phyloP scores from a whole-genome alignment of 345 rosid species.

The Populus nigra region DNA sequence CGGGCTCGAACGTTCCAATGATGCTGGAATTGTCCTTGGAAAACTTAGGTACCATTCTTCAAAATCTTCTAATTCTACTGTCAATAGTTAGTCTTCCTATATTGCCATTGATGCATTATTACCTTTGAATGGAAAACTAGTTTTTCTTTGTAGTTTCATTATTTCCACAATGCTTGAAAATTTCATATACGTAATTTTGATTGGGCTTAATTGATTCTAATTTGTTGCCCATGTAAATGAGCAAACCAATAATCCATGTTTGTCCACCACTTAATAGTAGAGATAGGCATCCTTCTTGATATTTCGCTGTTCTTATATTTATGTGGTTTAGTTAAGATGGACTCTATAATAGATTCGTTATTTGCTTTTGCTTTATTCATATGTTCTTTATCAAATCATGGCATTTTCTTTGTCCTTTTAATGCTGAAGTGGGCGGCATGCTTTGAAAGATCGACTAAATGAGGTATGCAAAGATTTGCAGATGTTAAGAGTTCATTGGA shows the following conservation, averaged over 20 bases:
- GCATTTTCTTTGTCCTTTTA: neutral
- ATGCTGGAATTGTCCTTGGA: constrained; percentile 91
- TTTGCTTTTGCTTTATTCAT: neutral
- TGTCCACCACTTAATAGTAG: neutral
- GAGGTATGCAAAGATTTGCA: constrained; percentile 50
- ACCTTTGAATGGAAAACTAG: too few relatives aligned
- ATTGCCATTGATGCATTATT: neutral
- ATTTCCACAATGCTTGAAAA: too few relatives aligned
- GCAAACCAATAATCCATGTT: neutral
- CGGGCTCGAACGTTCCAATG: constrained; percentile 82
- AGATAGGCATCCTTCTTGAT: neutral
- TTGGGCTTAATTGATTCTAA: too few relatives aligned
- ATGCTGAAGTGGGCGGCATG: constrained; percentile 80
- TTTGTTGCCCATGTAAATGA: neutral
- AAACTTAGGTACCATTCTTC: constrained; percentile 65
- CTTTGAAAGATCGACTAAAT: constrained; percentile 63
- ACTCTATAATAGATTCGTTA: too few relatives aligned
- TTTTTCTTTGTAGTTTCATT: too few relatives aligned
- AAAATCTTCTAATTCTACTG: neutral
- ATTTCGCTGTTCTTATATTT: neutral
- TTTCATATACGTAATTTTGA: too few relatives aligned
- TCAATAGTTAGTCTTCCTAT: neutral
- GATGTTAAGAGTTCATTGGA: constrained; percentile 1
- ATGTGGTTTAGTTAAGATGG: neutral
- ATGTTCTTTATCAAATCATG: neutral